Evolutionary conservation across 1,139 yeast genomes (phyloP).

Genomic region (Blastobotrys raffinosifermentans): DNA sequence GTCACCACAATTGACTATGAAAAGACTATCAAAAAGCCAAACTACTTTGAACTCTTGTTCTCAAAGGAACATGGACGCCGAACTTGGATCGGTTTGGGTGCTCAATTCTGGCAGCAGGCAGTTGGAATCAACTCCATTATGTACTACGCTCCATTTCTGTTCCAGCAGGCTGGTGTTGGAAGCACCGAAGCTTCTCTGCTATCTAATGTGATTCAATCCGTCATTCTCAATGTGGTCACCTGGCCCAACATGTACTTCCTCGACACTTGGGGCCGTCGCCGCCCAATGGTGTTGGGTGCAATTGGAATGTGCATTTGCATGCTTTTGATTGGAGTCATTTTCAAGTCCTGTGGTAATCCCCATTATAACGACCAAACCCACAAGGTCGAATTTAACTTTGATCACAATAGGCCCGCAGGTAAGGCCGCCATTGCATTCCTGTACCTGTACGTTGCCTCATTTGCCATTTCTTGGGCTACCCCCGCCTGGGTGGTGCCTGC

Average conservation of each 20-base stretch:
- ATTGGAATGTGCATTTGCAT: slow-evolving; percentile 58
- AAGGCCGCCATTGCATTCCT: slow-evolving; percentile 71
- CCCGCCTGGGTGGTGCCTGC: slow-evolving; percentile 73
- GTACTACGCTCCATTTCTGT: slow-evolving; percentile 72
- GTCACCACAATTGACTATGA: slow-evolving; percentile 61
- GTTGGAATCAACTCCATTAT: slow-evolving; percentile 76
- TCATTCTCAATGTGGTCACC: slow-evolving; percentile 17
- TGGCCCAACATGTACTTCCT: slow-evolving; percentile 18
- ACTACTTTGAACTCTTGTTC: slow-evolving; percentile 59
- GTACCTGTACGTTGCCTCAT: slow-evolving; percentile 71
- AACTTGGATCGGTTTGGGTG: slow-evolving; percentile 15
- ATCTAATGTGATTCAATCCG: slow-evolving; percentile 54
- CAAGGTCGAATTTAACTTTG: slow-evolving; percentile 17
- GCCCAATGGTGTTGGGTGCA: slow-evolving; percentile 56
- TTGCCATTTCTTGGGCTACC: slow-evolving; percentile 86
- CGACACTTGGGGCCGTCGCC: slow-evolving; percentile 43
- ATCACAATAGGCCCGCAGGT: slow-evolving; percentile 45
- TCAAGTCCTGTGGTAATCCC: slow-evolving; percentile 41
- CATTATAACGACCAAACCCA: slow-evolving; percentile 23
- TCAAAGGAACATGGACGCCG: slow-evolving; percentile 37
- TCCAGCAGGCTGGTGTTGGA: slow-evolving; percentile 63
- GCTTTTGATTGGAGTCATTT: slow-evolving; percentile 55
- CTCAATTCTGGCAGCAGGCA: slow-evolving; percentile 48
- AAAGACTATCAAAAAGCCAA: slow-evolving; percentile 44
- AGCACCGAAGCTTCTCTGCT: slow-evolving; percentile 53